These are phyloP conservation scores for Fragaria ananassa DNA, from an alignment of 306 rosid species.

Conservation along the genomic window DNA sequence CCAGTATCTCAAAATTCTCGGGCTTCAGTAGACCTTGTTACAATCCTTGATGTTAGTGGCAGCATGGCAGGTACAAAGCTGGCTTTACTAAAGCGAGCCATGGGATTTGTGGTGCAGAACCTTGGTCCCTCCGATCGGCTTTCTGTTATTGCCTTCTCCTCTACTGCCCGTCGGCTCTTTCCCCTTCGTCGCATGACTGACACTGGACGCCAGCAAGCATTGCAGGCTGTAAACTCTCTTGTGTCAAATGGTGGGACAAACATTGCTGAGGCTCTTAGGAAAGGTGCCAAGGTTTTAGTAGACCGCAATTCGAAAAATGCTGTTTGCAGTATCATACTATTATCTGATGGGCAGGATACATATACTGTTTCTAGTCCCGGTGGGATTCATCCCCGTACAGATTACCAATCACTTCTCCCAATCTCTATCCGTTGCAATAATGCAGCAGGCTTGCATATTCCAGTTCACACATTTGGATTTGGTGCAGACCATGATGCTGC, in stretches of 20 bases:
- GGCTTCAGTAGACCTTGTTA: conserved; percentile 84
- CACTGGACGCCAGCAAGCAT: conserved; percentile 68
- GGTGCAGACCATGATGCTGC: conserved; percentile 85
- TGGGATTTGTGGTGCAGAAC: conserved; percentile 90
- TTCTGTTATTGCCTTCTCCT: conserved; percentile 77
- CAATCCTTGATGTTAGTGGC: conserved; percentile 92
- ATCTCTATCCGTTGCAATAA: conserved; percentile 46
- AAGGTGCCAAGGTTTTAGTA: conserved; percentile 77
- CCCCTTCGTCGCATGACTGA: conserved; percentile 81
- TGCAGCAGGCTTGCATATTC: conserved; percentile 54
- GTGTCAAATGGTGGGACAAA: conserved; percentile 75
- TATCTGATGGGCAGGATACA: conserved; percentile 95
- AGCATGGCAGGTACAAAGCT: conserved; percentile 98
- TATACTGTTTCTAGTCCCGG: conserved; percentile 32
- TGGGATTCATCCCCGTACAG: conserved; percentile 33
- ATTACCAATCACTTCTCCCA: conserved; percentile 66
- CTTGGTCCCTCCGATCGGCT: conserved; percentile 84
- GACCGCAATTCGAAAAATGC: conserved; percentile 86
- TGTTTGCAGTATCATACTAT: conserved; percentile 74
- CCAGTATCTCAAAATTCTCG: conserved; percentile 39
- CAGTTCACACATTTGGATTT: conserved; percentile 89
- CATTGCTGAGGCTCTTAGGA: conserved; percentile 76
- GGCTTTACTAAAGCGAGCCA: conserved; percentile 77
- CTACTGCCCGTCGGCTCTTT: conserved; percentile 77
- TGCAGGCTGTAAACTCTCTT: conserved; percentile 70